Base-by-base conservation (phyloP, 108 stramenopile genomes). In the Cyclotella kingstonii region DNA sequence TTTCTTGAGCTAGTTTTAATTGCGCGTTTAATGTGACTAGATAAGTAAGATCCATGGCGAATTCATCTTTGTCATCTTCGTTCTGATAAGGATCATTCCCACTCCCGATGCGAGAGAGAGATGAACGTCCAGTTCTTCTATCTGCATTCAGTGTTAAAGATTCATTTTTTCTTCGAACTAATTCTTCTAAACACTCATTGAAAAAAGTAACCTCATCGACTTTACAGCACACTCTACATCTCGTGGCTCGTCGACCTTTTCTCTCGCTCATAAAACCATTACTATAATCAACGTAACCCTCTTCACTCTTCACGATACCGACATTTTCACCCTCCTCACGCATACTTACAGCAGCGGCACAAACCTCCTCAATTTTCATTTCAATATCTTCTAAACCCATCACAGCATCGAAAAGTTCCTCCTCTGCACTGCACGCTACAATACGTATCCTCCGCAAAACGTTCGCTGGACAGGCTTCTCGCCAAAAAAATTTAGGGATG, bases 401-500 rank as follows among this genome's bases (percentile, higher is more conserved):
- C 2, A 85, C 81, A 14, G 81, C 77, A 27, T 85, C 84, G 43
- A 80, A 82, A 34, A 85, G 35, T 42, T 69, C 68, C 46, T 80
- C 73, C 51, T 85, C 84, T 11, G 78, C 81, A 29, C 78, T 67
- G 25, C 73, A 61, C 7, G 82, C 79, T 7, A 75, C 42, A 15
- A 90, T 76, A 11, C 84, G 81, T 26, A 67, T 64, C 29, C 84
- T 74, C 34, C 81, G 51, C 45, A 93, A 68, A 53, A 88, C 83
- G 12, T 64, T 47, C 12, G 47, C 80, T 12, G 86, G 75, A 54
- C 60, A 55, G 28, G 81, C 72, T 53, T 83, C 77, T 8, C 79
- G 54, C 87, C 89, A 90, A 27, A 84, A 70, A 31, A 53, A 52
- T 30, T 85, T 77, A n/a, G 91, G 91, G 23, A 93, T 54, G 44